phyloP scores from a whole-genome alignment of 768 basidiomycete species.

The Mycena kentingensis region DNA sequence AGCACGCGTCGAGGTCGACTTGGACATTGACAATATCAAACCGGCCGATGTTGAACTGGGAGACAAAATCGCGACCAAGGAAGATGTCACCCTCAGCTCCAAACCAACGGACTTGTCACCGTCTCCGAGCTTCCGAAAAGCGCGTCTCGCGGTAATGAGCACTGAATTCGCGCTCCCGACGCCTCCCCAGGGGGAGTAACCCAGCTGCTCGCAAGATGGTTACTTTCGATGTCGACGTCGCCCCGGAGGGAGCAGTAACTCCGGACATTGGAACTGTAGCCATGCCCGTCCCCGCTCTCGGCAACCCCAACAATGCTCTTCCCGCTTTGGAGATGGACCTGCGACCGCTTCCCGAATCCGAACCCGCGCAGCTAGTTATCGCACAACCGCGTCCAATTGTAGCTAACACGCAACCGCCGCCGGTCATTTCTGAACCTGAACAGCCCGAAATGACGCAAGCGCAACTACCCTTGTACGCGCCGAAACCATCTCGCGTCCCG shows the following conservation, averaged over 20 bases:
- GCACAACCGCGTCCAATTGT: not conserved
- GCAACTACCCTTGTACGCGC: not conserved
- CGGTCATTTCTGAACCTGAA: not conserved
- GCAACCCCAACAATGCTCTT: not conserved
- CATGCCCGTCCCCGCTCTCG: too few species aligned
- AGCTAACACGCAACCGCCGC: not conserved
- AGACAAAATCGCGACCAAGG: too few species aligned
- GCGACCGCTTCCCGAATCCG: too few species aligned
- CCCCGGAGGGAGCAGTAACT: not conserved
- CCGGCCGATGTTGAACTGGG: not conserved
- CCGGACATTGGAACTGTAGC: not conserved
- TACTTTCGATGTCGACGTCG: not conserved
- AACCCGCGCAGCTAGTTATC: not conserved
- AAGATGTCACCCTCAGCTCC: too few species aligned
- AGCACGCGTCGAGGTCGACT: not conserved
- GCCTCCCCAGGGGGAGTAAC: not conserved
- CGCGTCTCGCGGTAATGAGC: not conserved
- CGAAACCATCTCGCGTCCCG: not conserved
- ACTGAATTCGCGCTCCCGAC: not conserved
- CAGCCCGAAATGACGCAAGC: not conserved
- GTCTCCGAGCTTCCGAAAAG: not conserved
- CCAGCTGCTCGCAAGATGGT: not conserved
- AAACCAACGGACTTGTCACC: not conserved
- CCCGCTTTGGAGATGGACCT: not conserved
- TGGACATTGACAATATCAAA: not conserved